These are phyloP conservation scores for Populus ilicifolia DNA, from an alignment of 345 rosid genomes.

Conservation along the genomic window DNA sequence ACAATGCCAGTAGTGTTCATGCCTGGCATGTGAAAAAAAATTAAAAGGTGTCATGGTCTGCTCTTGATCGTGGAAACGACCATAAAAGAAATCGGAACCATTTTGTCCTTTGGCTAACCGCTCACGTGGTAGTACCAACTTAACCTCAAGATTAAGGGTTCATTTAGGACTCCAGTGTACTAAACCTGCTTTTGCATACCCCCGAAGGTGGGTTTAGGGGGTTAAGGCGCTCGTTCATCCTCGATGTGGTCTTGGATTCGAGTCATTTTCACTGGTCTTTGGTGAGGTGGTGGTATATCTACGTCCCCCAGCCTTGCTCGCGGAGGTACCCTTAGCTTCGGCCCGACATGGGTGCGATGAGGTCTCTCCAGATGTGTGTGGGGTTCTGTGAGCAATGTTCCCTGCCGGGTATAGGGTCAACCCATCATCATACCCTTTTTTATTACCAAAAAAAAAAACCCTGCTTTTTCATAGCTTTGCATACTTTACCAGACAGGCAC, in stretches of 20 bases:
- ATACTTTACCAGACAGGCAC: background rate
- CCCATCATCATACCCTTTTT: no score
- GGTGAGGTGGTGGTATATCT: no score
- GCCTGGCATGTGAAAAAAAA: slow-evolving; percentile 14
- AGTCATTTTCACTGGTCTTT: no score
- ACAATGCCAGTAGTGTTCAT: background rate
- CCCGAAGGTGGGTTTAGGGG: no score
- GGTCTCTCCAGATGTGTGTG: no score
- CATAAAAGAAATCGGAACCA: background rate
- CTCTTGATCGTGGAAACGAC: background rate
- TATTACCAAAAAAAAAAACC: background rate
- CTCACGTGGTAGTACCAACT: background rate
- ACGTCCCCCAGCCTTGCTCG: no score
- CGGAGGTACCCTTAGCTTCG: no score
- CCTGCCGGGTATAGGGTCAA: no score
- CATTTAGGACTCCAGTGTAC: background rate
- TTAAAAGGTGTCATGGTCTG: background rate
- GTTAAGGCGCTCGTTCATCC: no score
- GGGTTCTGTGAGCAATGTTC: no score
- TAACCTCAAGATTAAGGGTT: background rate
- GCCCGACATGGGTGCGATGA: no score
- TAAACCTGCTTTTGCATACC: background rate
- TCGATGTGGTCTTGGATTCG: no score
- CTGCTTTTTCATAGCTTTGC: background rate
- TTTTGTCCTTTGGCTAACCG: background rate